A percentile compares a stretch with the other conserved stretches of the same genome.
These are phyloP conservation scores for Fusarium cicatricum DNA, from an alignment of 2,329 filamentous ascomycete species.

Conservation along the genomic window DNA sequence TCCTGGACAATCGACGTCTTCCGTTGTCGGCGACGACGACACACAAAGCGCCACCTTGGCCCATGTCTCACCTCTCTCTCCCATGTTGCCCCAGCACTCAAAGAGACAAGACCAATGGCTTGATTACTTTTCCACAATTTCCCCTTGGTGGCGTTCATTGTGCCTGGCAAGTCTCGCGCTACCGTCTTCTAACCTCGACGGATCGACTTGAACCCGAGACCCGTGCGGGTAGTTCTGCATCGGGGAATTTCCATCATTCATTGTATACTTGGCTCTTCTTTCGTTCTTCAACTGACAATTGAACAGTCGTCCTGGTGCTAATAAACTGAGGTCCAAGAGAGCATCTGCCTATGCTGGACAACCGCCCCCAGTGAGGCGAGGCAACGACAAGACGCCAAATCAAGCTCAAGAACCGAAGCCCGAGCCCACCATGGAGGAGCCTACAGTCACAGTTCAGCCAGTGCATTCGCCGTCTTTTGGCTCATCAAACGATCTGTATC, in stretches of 20 bases:
- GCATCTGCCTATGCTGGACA: conserved; percentile 32
- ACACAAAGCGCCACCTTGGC: conserved; percentile 4
- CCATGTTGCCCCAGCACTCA: conserved; percentile 9
- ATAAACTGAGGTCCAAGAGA: conserved; percentile 40
- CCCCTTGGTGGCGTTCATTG: conserved; percentile 38
- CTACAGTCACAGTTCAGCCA: conserved; percentile 34
- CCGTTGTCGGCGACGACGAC: conserved; percentile 5
- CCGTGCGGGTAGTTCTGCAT: conserved; percentile 12
- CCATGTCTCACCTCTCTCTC: conserved; percentile 2
- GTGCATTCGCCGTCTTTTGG: conserved; percentile 33
- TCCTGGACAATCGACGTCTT: neutral
- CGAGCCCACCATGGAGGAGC: conserved; percentile 33
- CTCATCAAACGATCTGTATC: conserved; percentile 29
- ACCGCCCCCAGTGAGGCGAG: conserved; percentile 10
- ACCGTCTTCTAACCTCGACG: no score
- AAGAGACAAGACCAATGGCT: conserved; percentile 23
- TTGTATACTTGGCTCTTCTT: neutral
- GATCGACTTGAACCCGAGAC: conserved; percentile 34
- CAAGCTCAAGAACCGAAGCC: conserved; percentile 20
- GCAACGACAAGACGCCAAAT: conserved; percentile 22
- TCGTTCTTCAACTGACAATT: conserved; percentile 16
- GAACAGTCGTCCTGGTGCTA: conserved; percentile 36
- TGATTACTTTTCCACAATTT: conserved; percentile 42
- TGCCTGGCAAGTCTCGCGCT: conserved; percentile 37
- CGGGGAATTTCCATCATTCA: conserved; percentile 10